Conservation (phyloP, 2,329 filamentous ascomycete genomes). For the Dothideomycetes sp. region DNA sequence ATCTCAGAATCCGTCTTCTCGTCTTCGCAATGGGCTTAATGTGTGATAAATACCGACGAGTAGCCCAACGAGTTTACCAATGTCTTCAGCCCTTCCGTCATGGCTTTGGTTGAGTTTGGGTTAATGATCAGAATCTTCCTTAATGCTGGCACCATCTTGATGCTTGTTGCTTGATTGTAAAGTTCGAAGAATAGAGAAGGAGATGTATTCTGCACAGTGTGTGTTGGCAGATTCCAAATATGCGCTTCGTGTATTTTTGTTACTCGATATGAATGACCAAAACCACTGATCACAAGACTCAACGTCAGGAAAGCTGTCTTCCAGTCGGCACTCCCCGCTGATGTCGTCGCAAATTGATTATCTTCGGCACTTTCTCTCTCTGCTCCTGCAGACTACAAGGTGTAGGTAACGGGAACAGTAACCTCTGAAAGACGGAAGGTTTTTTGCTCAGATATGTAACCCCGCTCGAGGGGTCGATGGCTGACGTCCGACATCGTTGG, state of each 20-base stretch:
- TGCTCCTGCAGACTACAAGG: no score
- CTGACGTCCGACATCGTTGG: no score
- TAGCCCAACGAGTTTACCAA: slow-evolving; percentile 37
- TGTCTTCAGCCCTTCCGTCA: slow-evolving; percentile 59
- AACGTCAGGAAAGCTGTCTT: no score
- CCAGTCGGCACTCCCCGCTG: slow-evolving; percentile 5
- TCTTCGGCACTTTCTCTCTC: no score
- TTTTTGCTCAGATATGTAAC: no score
- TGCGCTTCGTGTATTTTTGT: slow-evolving; percentile 9
- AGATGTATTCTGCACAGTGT: not conserved
- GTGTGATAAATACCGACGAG: slow-evolving; percentile 29
- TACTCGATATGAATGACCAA: slow-evolving; percentile 13
- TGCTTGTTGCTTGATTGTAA: not conserved
- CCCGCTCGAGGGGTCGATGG: no score
- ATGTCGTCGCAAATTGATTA: not conserved
- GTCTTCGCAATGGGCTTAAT: slow-evolving; percentile 26
- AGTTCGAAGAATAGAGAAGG: not conserved
- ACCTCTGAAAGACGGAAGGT: no score
- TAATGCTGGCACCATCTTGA: slow-evolving; percentile 8
- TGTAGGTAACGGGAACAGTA: no score
- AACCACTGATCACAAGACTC: slow-evolving; percentile 1
- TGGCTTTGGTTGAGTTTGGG: slow-evolving; percentile 64
- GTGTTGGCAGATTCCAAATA: not conserved
- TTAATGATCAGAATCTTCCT: slow-evolving; percentile 59
- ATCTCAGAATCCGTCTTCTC: slow-evolving; percentile 27